Percentiles rank a stretch among this genome's conserved stretches.
phyloP scores from a whole-genome alignment of 495 filamentous ascomycete species.

The Aspergillus wentii region DNA sequence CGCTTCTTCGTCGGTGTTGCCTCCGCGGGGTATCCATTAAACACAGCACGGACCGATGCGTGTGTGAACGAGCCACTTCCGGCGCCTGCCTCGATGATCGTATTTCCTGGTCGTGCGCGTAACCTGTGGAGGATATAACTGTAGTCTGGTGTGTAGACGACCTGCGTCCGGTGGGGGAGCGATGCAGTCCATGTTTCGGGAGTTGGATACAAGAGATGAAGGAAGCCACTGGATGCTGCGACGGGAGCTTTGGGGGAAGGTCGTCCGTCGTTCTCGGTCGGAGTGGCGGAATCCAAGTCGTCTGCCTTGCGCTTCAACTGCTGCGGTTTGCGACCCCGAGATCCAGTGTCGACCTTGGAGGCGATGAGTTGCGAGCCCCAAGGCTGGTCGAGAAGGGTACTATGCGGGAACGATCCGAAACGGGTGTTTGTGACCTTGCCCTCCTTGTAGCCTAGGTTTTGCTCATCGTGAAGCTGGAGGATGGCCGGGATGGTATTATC shows the following conservation, averaged over 20 bases:
- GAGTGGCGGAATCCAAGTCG: constrained; percentile 29
- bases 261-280: constrained; percentile 18
- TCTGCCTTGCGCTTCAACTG: constrained; percentile 54
- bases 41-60: constrained; percentile 80
- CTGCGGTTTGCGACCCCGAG: constrained; percentile 54
- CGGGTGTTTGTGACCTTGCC: constrained; percentile 86
- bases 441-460: constrained; percentile 68
- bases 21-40: constrained; percentile 64
- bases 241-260: constrained; percentile 33
- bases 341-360: constrained; percentile 85
- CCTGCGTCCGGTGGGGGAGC: constrained; percentile 90
- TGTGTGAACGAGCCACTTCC: constrained; percentile 96
- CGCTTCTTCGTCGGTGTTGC: constrained; percentile 23
- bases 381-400: constrained; percentile 70
- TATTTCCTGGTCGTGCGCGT: constrained; percentile 71
- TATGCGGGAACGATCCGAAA: constrained; percentile 93
- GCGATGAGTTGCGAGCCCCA: constrained; percentile 92
- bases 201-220: constrained; percentile 85
- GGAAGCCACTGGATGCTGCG: constrained; percentile 74
- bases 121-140: constrained; percentile 90
- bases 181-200: constrained; percentile 89
- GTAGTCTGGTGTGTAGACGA: constrained; percentile 97
- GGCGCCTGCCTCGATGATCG: constrained; percentile 87
- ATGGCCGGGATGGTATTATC: constrained; percentile 74
- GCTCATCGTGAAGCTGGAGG: constrained; percentile 54